These are phyloP conservation scores for Nymphaea colorata DNA, from an alignment of 164 flowering plant species.

Conservation along the genomic window DNA sequence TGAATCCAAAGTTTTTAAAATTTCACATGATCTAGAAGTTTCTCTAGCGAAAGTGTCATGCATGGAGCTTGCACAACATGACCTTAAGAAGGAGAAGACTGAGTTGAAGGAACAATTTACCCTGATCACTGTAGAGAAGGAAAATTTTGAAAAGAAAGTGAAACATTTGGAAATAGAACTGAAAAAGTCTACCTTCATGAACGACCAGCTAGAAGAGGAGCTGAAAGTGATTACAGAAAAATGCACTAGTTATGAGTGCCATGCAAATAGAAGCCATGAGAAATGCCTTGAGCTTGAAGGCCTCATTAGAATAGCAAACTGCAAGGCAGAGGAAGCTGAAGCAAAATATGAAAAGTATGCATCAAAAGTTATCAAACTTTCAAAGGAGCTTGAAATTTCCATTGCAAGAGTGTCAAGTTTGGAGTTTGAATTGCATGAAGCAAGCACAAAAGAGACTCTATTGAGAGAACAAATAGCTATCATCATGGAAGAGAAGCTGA, in stretches of 20 bases:
- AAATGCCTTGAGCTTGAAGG: conserved; percentile 72
- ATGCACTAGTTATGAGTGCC: conserved; percentile 45
- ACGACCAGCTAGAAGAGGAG: conserved; percentile 25
- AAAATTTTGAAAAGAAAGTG: conserved; percentile 41
- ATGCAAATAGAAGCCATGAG: conserved; percentile 40
- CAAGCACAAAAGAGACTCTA: conserved; percentile 53
- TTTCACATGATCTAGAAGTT: conserved; percentile 42
- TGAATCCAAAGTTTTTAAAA: conserved; percentile 14
- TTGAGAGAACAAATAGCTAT: conserved; percentile 28
- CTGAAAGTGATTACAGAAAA: conserved; percentile 31
- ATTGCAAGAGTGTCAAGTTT: conserved; percentile 41
- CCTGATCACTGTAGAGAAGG: conserved; percentile 37
- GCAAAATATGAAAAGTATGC: conserved; percentile 34
- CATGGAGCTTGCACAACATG: conserved; percentile 14
- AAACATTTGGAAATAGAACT: conserved; percentile 20
- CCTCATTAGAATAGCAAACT: conserved; percentile 40
- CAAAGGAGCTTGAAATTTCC: conserved; percentile 42
- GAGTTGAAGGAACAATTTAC: conserved; percentile 24
- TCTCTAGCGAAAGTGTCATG: conserved; percentile 29
- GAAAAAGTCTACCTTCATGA: not conserved
- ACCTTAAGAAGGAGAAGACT: too few relatives aligned
- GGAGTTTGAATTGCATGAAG: conserved; percentile 44
- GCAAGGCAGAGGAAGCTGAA: conserved; percentile 41
- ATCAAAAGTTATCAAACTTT: conserved; percentile 42
- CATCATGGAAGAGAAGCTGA: too few relatives aligned